Conservation (phyloP, 768 basidiomycete species). For the Strobilomyces dryophilus region DNA sequence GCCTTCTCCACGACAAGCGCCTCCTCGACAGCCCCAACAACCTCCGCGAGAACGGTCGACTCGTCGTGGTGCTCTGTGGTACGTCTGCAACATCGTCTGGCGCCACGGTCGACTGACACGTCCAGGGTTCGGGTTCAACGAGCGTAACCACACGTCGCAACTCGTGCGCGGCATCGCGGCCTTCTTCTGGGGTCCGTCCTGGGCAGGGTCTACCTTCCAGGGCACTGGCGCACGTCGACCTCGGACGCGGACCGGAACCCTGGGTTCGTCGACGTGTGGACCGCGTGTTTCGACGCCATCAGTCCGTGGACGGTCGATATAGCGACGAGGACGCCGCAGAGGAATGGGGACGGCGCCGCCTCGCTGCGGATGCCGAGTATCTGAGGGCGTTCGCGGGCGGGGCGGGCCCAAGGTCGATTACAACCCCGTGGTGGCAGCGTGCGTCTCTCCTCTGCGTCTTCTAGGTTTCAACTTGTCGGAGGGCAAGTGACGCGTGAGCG, state of each 20-base stretch:
- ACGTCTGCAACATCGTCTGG: neutral
- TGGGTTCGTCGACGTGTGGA: conserved; percentile 63
- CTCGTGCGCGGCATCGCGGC: conserved; percentile 50
- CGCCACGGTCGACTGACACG: conserved; percentile 47
- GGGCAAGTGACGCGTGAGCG: conserved; percentile 71
- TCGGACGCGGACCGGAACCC: conserved; percentile 69
- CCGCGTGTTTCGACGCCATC: conserved; percentile 75
- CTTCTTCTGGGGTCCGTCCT: conserved; percentile 61
- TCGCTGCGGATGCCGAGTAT: conserved; percentile 25
- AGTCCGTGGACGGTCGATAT: conserved; percentile 81
- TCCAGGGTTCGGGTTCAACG: conserved; percentile 52
- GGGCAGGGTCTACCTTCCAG: conserved; percentile 69
- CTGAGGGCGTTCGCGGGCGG: conserved; percentile 48
- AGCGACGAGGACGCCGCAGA: conserved; percentile 53
- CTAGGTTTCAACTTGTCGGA: conserved; percentile 53
- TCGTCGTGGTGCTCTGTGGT: conserved; percentile 77
- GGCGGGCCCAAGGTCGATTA: conserved; percentile 56
- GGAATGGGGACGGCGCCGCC: no score
- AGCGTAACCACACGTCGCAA: conserved; percentile 25
- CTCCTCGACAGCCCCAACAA: no score
- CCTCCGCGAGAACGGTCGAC: conserved; percentile 55
- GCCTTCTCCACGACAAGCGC: conserved; percentile 59
- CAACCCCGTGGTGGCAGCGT: conserved; percentile 83
- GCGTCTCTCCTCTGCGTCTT: conserved; percentile 29
- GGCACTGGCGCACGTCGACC: conserved; percentile 49